Evolutionary conservation across 1,139 yeast species (phyloP).

Genomic region (Saccharomyces hybrid): DNA sequence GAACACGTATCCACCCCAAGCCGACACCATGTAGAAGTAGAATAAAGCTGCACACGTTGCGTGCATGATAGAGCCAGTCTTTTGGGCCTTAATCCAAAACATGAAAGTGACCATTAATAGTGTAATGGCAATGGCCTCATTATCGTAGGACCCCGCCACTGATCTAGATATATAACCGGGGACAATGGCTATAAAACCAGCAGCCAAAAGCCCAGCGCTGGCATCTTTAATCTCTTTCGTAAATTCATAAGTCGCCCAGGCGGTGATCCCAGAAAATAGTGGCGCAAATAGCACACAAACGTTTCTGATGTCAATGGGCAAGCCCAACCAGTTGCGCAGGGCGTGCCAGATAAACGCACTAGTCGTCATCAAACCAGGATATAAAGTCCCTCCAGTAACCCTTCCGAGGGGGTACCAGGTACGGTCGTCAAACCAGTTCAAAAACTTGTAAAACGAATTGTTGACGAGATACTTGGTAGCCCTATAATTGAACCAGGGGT

Average conservation of each 20-base stretch:
- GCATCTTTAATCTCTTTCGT: slow-evolving; percentile 87
- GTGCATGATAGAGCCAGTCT: slow-evolving; percentile 80
- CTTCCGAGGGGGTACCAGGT: slow-evolving; percentile 99
- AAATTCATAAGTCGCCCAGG: slow-evolving; percentile 82
- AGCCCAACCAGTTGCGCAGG: slow-evolving; percentile 48
- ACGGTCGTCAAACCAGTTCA: slow-evolving; percentile 97
- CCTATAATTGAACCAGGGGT: slow-evolving; percentile 97
- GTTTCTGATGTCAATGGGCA: slow-evolving; percentile 91
- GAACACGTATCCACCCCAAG: slow-evolving; percentile 99
- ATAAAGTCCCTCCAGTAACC: slow-evolving; percentile 97
- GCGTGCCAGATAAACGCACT: slow-evolving; percentile 81
- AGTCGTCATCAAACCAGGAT: slow-evolving; percentile 98
- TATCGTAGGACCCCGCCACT: slow-evolving; percentile 97
- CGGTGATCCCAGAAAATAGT: slow-evolving; percentile 89
- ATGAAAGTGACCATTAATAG: slow-evolving; percentile 90
- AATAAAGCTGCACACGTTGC: slow-evolving; percentile 79
- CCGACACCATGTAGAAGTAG: slow-evolving; percentile 98
- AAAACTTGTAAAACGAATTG: slow-evolving; percentile 79
- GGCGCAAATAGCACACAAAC: slow-evolving; percentile 96
- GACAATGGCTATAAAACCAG: slow-evolving; percentile 93
- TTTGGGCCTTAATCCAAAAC: slow-evolving; percentile 91
- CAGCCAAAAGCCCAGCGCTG: slow-evolving; percentile 85
- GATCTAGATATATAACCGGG: slow-evolving; percentile 98
- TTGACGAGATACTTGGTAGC: slow-evolving; percentile 86
- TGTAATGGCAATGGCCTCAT: slow-evolving; percentile 97